Evolutionary conservation across 192 early-diverging fungal species (phyloP).

Genomic region (Coemansia asiatica): DNA sequence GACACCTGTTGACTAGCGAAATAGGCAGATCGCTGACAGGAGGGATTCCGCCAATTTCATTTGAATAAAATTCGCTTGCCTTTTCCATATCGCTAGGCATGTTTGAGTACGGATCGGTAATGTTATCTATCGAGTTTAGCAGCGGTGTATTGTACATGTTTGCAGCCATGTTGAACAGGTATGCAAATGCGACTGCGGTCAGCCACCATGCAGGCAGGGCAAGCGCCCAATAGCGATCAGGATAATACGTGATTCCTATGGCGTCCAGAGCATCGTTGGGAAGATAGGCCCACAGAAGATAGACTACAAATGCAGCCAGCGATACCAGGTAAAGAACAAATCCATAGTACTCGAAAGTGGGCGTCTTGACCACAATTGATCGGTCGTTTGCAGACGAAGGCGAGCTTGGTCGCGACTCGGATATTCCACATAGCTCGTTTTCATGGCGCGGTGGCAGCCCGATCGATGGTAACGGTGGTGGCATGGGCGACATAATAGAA

Average conservation of each 20-base stretch:
- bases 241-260: slow-evolving; percentile 82
- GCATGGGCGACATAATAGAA: not conserved
- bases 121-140: slow-evolving; percentile 69
- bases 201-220: slow-evolving; percentile 78
- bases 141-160: slow-evolving; percentile 78
- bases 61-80: slow-evolving; percentile 25
- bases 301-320: slow-evolving; percentile 71
- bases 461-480: no score
- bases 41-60: slow-evolving; percentile 49
- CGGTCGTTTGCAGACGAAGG: slow-evolving; percentile 27
- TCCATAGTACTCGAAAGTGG: slow-evolving; percentile 83
- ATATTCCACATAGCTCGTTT: slow-evolving; percentile 20
- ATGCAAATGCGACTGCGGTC: slow-evolving; percentile 71
- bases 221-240: slow-evolving; percentile 81
- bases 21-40: slow-evolving; percentile 56
- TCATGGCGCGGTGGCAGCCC: slow-evolving; percentile 1
- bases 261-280: slow-evolving; percentile 71
- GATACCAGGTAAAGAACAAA: slow-evolving; percentile 84
- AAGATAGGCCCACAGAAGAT: slow-evolving; percentile 81
- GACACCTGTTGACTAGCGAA: slow-evolving; percentile 67
- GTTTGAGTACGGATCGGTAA: slow-evolving; percentile 63
- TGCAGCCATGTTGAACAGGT: slow-evolving; percentile 70
- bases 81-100: slow-evolving; percentile 21
- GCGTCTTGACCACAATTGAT: slow-evolving; percentile 59
- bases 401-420: slow-evolving; percentile 25